Base-by-base conservation (phyloP, 257 asterid genomes). In the Plantago major region DNA sequence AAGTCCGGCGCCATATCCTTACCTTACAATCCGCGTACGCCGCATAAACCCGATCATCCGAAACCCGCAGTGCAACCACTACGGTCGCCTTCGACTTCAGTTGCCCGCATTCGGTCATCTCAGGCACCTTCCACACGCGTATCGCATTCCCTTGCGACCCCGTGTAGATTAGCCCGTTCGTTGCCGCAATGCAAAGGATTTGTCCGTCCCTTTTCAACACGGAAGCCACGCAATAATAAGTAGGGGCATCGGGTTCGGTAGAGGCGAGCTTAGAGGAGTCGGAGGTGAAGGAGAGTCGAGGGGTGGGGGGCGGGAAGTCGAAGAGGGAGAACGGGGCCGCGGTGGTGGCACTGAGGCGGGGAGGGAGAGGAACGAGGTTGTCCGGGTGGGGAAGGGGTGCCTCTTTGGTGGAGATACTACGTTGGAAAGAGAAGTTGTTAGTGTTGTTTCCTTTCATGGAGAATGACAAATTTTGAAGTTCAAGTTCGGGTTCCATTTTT, bases 41-140 rank as follows among this genome's bases (percentile, higher is more conserved):
- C 0, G 97, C 97, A 42, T 82, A 92, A 33, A 92, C 92, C 79
- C 82, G 78, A 19, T 92, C 97, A 44, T 80, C 84, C 0, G 87
- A 76, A 22, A 89, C 90, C 15, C 81, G 74, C 17, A 92, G 33
- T 0, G 95, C 85, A 9, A 92, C 84, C 46, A 80, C 95, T 78
- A 81, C 74, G 68, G 71, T 14, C 15, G 95, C 76, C 54, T 75
- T 86, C 4, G 97, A 81, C 81, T 89, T 88, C 15, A 92, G 97
- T 77, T 82, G 95, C 28, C 86, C 98, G 62, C 90, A 84, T 46
- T 89, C 98, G 0, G 93, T 73, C 71, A 89, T 84, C 76, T 92
- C 98, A 2, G 98, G 97, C 76, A 86, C 74, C 84, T 81, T 92
- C 98, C 98, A 92, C 1, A 92, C 81, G 22, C 98, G 79, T 13